Evolutionary conservation across 305 asterid genomes (phyloP).

Genomic region (Rubia peregrina): DNA sequence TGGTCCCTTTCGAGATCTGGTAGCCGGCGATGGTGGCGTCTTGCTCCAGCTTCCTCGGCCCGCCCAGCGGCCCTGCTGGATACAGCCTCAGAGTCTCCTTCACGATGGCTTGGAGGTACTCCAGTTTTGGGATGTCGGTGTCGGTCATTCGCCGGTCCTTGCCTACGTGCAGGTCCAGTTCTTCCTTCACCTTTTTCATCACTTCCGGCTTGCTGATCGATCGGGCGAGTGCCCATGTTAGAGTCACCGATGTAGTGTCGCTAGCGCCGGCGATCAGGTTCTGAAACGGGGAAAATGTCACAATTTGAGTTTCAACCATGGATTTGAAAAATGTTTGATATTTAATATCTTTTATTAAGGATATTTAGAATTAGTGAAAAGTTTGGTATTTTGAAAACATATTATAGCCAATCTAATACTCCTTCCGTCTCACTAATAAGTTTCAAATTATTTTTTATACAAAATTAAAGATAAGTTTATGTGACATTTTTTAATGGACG

Average conservation of each 20-base stretch:
- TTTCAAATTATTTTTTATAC: no score
- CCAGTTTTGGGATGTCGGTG: background rate
- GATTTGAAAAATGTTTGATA: no score
- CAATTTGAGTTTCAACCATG: no score
- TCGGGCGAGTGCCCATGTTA: slow-evolving; percentile 4
- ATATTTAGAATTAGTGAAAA: no score
- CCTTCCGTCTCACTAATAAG: no score
- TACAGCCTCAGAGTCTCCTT: slow-evolving; percentile 2
- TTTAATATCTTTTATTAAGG: no score
- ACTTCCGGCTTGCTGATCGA: background rate
- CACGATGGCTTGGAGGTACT: background rate
- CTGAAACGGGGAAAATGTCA: background rate
- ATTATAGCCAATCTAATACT: no score
- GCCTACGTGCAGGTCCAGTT: background rate
- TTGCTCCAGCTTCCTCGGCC: background rate
- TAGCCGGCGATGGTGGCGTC: slow-evolving; percentile 6
- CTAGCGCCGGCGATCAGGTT: background rate
- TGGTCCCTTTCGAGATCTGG: background rate
- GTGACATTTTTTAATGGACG: no score
- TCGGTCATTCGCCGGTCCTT: slow-evolving; percentile 1
- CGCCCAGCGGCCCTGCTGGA: background rate
- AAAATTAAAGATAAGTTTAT: no score
- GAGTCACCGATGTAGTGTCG: background rate
- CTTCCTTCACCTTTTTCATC: background rate
- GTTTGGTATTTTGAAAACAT: no score